Evolutionary conservation across 805 yeast genomes (phyloP).

Genomic region (Metschnikowia hibisci): DNA sequence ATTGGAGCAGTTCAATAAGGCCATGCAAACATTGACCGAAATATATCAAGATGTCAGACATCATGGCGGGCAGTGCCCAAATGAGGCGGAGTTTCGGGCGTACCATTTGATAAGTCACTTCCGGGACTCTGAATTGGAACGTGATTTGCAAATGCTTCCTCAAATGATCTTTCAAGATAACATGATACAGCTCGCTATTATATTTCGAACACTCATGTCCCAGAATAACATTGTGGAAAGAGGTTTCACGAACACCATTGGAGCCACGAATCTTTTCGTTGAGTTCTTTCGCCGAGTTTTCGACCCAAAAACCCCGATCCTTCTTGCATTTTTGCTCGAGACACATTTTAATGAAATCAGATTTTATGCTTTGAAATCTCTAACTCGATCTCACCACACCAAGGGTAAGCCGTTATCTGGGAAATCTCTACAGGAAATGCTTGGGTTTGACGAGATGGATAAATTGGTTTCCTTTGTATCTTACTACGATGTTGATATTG

Average conservation of each 20-base stretch:
- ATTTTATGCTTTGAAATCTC: constrained; percentile 63
- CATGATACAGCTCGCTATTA: constrained; percentile 65
- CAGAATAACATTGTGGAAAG: constrained; percentile 58
- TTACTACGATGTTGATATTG: constrained; percentile 55
- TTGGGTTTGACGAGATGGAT: constrained; percentile 64
- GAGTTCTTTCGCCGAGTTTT: constrained; percentile 59
- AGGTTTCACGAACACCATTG: constrained; percentile 47
- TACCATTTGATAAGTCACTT: constrained; percentile 77
- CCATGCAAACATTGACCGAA: constrained; percentile 82
- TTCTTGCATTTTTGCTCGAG: constrained; percentile 73
- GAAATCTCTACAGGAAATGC: constrained; percentile 39
- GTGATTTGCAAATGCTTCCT: constrained; percentile 70
- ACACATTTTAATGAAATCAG: constrained; percentile 76
- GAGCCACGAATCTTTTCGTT: constrained; percentile 56
- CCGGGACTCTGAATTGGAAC: constrained; percentile 80
- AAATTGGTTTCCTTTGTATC: constrained; percentile 55
- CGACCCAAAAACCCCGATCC: constrained; percentile 50
- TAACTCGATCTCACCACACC: constrained; percentile 64
- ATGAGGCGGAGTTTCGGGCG: constrained; percentile 92
- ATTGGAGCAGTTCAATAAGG: constrained; percentile 87
- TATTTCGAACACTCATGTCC: constrained; percentile 61
- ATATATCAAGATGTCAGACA: constrained; percentile 78
- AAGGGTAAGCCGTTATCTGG: constrained; percentile 65
- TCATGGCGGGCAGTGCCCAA: constrained; percentile 63
- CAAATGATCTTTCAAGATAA: constrained; percentile 46